These are phyloP conservation scores for Mycena citricolor DNA, from an alignment of 1,284 basidiomycete genomes.

Conservation along the genomic window DNA sequence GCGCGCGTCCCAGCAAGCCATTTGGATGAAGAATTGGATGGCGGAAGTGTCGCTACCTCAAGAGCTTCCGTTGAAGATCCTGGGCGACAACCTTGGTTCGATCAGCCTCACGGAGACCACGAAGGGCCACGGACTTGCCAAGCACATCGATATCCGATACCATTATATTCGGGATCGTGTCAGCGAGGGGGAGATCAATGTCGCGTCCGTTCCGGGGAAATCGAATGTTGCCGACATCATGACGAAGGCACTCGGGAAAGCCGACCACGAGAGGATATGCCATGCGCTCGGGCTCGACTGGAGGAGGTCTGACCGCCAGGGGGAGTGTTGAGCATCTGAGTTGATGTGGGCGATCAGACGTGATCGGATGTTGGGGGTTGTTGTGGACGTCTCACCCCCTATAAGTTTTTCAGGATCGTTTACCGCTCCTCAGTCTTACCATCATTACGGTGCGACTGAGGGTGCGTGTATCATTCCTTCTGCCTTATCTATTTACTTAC, in stretches of 20 bases:
- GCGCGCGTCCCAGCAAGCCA: neutral
- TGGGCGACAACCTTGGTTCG: slow-evolving; percentile 12
- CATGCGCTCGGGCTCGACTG: too few relatives aligned
- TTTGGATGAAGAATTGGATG: slow-evolving; percentile 8
- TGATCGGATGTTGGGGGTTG: too few relatives aligned
- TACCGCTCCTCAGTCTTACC: too few relatives aligned
- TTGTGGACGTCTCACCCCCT: too few relatives aligned
- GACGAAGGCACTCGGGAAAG: neutral
- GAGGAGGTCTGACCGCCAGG: too few relatives aligned
- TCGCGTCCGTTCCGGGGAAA: neutral
- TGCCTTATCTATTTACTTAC: too few relatives aligned
- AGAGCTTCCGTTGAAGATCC: neutral
- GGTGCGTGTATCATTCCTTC: too few relatives aligned
- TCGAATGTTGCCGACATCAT: slow-evolving; percentile 1
- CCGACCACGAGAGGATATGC: neutral
- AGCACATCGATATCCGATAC: slow-evolving; percentile 8
- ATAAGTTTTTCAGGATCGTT: too few relatives aligned
- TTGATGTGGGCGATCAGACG: too few relatives aligned
- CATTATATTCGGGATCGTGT: slow-evolving; percentile 1
- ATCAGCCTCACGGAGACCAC: slow-evolving; percentile 13
- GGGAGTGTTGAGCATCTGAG: too few relatives aligned
- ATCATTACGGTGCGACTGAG: too few relatives aligned
- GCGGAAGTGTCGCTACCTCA: slow-evolving; percentile 1
- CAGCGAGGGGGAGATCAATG: neutral
- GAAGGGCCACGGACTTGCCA: slow-evolving; percentile 3